Conservation (phyloP, 2,329 filamentous ascomycete species). For the Plenodomus biglobosus region DNA sequence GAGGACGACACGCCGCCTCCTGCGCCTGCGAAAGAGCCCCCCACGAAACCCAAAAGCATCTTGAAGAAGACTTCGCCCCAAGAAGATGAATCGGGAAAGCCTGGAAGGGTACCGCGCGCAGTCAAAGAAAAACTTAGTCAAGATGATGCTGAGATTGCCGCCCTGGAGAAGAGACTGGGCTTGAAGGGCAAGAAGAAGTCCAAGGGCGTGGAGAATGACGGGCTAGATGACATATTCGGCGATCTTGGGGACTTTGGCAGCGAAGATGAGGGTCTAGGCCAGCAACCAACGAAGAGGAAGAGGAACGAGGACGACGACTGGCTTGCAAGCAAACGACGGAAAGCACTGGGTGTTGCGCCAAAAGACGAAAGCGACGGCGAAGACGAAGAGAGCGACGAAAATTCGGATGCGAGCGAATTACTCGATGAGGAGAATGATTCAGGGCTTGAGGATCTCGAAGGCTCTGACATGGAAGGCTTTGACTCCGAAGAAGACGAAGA, state of each 20-base stretch:
- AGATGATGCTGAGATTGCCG: conserved; percentile 87
- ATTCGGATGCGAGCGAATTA: conserved; percentile 13
- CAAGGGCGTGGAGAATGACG: conserved; percentile 79
- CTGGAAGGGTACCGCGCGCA: conserved; percentile 37
- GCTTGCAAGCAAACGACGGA: conserved; percentile 60
- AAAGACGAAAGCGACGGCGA: conserved; percentile 22
- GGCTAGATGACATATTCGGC: conserved; percentile 74
- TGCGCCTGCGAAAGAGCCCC: conserved; percentile 24
- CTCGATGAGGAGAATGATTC: conserved; percentile 39
- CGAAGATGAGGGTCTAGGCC: conserved; percentile 52
- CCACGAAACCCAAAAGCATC: conserved; percentile 36
- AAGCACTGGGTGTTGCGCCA: conserved; percentile 43
- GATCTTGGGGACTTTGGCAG: conserved; percentile 54
- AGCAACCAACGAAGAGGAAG: conserved; percentile 57
- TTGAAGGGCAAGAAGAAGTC: conserved; percentile 72
- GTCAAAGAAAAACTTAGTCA: conserved; percentile 66
- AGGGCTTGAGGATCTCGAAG: conserved; percentile 21
- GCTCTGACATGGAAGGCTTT: conserved; percentile 16
- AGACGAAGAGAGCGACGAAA: conserved; percentile 28
- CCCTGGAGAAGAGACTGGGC: conserved; percentile 83
- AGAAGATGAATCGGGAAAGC: conserved; percentile 18
- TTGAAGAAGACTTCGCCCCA: conserved; percentile 23
- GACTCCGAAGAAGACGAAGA: conserved; percentile 41
- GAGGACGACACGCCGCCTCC: conserved; percentile 32
- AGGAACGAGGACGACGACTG: conserved; percentile 62